Conservation (phyloP, 2,329 filamentous ascomycete species). For the Phaeosphaeria sp. region DNA sequence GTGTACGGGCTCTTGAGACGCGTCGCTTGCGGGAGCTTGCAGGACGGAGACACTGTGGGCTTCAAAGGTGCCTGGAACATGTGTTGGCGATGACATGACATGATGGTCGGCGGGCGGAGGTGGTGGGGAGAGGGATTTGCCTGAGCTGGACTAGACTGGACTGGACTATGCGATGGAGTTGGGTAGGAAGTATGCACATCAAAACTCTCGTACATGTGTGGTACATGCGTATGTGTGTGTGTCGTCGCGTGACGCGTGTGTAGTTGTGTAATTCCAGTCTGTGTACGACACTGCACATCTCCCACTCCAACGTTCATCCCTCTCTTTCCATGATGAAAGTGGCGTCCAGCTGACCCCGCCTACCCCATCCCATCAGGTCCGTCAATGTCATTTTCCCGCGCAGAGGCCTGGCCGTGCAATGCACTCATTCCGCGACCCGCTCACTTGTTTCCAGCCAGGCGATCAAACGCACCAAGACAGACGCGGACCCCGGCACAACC, state of each 20-base stretch:
- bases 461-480: constrained; percentile 34
- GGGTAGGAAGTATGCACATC: no score
- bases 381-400: background rate
- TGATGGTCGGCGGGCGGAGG: background rate
- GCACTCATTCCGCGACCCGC: constrained; percentile 5
- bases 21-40: constrained; percentile 10
- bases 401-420: background rate
- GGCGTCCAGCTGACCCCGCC: background rate
- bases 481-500: background rate
- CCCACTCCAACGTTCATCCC: background rate
- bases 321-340: background rate
- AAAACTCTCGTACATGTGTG: no score
- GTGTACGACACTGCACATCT: background rate
- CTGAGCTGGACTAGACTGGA: no score
- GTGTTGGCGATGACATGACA: background rate
- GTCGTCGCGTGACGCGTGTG: background rate
- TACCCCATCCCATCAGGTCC: background rate
- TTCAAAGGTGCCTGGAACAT: constrained; percentile 5
- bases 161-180: no score
- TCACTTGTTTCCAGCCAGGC: constrained; percentile 34
- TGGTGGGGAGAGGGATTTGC: background rate
- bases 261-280: background rate
- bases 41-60: constrained; percentile 21
- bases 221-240: no score
- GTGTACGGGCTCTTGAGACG: constrained; percentile 20